Percentiles rank a stretch among this genome's conserved stretches.
These are phyloP conservation scores for Backusella circina DNA, from an alignment of 192 early-diverging fungal genomes.

Conservation along the genomic window DNA sequence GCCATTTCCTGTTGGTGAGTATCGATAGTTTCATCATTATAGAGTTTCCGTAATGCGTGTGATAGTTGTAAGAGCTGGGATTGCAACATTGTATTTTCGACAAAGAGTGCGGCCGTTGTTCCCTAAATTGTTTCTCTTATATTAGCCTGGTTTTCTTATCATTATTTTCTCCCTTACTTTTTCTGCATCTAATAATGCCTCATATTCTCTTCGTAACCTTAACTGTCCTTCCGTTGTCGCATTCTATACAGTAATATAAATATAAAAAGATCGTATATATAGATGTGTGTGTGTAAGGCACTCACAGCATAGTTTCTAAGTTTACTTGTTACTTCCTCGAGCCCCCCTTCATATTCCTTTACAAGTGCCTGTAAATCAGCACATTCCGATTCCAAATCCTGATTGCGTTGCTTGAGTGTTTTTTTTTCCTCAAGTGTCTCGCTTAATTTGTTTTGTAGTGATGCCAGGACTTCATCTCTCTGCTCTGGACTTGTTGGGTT, in stretches of 20 bases:
- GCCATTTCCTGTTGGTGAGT: neutral
- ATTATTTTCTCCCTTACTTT: slow-evolving; percentile 21
- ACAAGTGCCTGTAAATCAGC: slow-evolving; percentile 15
- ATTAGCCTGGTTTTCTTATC: neutral
- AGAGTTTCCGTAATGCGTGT: neutral
- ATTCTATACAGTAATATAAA: slow-evolving; percentile 13
- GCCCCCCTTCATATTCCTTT: slow-evolving; percentile 24
- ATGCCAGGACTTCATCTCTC: slow-evolving; percentile 12
- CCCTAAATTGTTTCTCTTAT: neutral
- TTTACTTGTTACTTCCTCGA: slow-evolving; percentile 22
- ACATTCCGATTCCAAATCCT: slow-evolving; percentile 20
- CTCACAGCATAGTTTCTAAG: slow-evolving; percentile 17
- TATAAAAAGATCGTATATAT: too few relatives aligned
- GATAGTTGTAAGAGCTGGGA: slow-evolving; percentile 13
- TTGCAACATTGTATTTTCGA: slow-evolving; percentile 27
- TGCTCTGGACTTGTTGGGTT: neutral
- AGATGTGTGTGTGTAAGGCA: too few relatives aligned
- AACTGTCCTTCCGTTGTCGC: slow-evolving; percentile 16
- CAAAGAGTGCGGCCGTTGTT: slow-evolving; percentile 22
- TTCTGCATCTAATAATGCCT: slow-evolving; percentile 33
- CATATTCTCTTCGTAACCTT: slow-evolving; percentile 28
- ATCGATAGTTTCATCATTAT: neutral
- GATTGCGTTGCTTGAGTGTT: neutral
- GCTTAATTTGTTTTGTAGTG: neutral
- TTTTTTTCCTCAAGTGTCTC: neutral